Evolutionary conservation across 306 rosid species (phyloP).

Genomic region (Vigna mungo): DNA sequence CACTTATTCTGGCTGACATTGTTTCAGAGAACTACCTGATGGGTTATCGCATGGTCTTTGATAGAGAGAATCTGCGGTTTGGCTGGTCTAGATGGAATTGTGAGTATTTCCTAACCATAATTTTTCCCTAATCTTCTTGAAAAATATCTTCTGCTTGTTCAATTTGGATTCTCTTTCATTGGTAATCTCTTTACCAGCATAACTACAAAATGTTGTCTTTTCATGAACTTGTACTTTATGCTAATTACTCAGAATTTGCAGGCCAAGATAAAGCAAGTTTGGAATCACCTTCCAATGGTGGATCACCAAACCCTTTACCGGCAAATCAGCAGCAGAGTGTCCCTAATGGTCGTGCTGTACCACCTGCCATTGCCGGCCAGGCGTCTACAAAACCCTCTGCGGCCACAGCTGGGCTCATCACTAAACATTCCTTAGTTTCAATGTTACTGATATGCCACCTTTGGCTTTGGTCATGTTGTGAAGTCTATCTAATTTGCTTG

Average conservation of each 20-base stretch:
- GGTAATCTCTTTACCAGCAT: not conserved
- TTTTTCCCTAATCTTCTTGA: constrained; percentile 3
- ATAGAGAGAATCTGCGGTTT: constrained; percentile 62
- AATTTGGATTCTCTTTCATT: constrained; percentile 8
- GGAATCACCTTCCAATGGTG: constrained; percentile 49
- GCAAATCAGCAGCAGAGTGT: constrained; percentile 57
- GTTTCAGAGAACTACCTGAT: constrained; percentile 65
- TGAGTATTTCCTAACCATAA: constrained; percentile 47
- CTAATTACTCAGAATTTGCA: constrained; percentile 46
- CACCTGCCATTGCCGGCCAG: constrained; percentile 56
- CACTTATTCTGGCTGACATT: constrained; percentile 2
- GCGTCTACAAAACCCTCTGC: constrained; percentile 49
- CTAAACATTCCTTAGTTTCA: constrained; percentile 35
- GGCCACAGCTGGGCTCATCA: constrained; percentile 35
- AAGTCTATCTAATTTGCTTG: constrained; percentile 38
- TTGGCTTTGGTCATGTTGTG: constrained; percentile 39
- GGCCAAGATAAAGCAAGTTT: constrained; percentile 57
- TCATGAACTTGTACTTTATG: constrained; percentile 19
- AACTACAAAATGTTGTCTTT: too few species aligned
- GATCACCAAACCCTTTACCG: constrained; percentile 58
- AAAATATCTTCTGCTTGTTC: not conserved
- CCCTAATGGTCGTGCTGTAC: constrained; percentile 46
- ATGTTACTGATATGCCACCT: constrained; percentile 29
- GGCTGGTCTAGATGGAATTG: constrained; percentile 75
- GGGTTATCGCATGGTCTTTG: constrained; percentile 65